Conservation (phyloP, 1,284 basidiomycete species). For the Ceratobasidium sp. region DNA sequence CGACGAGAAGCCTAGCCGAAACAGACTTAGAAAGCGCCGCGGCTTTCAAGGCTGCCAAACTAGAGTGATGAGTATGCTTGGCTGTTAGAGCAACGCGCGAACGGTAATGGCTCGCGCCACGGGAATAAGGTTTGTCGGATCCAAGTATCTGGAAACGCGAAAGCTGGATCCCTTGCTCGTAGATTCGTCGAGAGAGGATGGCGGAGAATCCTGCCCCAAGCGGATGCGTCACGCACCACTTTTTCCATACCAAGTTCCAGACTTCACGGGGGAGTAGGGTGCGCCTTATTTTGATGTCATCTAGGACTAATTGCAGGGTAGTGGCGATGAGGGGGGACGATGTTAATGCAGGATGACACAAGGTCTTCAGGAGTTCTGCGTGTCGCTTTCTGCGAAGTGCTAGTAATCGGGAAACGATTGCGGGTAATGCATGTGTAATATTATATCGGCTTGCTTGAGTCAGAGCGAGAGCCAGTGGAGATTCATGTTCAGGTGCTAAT, state of each 20-base stretch:
- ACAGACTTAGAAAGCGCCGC: slow-evolving; percentile 1
- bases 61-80: neutral
- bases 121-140: neutral
- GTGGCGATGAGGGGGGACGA: neutral
- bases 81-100: neutral
- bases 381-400: slow-evolving; percentile 19
- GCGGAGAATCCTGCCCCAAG: slow-evolving; percentile 11
- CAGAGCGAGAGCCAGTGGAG: slow-evolving; percentile 11
- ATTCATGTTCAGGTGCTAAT: slow-evolving; percentile 1
- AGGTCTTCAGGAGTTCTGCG: neutral
- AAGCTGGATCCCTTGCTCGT: neutral
- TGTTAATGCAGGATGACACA: neutral
- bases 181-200: neutral
- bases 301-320: neutral
- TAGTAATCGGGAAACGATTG: slow-evolving; percentile 7
- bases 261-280: neutral
- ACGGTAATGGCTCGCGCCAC: neutral
- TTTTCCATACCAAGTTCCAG: slow-evolving; percentile 21
- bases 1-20: slow-evolving; percentile 11
- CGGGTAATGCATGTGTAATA: slow-evolving; percentile 2
- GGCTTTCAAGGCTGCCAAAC: slow-evolving; percentile 1
- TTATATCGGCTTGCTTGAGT: neutral
- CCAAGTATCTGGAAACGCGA: neutral
- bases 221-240: neutral
- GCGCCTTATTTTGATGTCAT: neutral